Evolutionary conservation across 179 eudicot genomes (phyloP).

Genomic region (Corrigiola litoralis): DNA sequence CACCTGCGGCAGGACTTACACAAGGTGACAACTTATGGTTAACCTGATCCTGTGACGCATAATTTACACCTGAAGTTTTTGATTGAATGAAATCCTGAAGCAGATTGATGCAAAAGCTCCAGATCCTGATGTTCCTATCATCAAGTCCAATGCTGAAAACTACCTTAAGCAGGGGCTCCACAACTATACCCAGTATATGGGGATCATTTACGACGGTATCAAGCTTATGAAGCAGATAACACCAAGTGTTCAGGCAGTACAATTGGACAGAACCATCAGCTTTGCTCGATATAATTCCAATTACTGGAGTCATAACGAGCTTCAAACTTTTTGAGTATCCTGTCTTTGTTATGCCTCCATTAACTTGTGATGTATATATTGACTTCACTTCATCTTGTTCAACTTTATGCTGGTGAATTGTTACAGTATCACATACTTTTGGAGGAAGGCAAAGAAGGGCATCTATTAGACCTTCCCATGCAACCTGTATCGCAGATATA

Average conservation of each 20-base stretch:
- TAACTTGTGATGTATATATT: slow-evolving; percentile 18
- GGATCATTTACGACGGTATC: slow-evolving; percentile 49
- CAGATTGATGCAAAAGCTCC: slow-evolving; percentile 56
- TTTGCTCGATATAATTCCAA: slow-evolving; percentile 63
- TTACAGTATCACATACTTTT: slow-evolving; percentile 20
- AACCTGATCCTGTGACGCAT: slow-evolving; percentile 24
- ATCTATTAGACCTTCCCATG: slow-evolving; percentile 95
- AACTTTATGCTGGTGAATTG: slow-evolving; percentile 2
- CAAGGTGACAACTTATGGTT: slow-evolving; percentile 12
- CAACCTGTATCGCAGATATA: slow-evolving; percentile 43
- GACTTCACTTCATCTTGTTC: slow-evolving; percentile 19
- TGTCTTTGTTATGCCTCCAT: slow-evolving; percentile 21
- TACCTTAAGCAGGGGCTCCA: slow-evolving; percentile 64
- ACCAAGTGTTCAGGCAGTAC: slow-evolving; percentile 81
- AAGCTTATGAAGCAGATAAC: slow-evolving; percentile 77
- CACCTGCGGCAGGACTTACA: slow-evolving; percentile 19
- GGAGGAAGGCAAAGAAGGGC: slow-evolving; percentile 47
- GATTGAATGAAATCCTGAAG: slow-evolving; percentile 45
- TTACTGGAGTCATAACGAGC: slow-evolving; percentile 85
- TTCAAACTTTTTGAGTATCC: slow-evolving; percentile 46
- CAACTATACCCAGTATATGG: slow-evolving; percentile 37
- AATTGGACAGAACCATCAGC: slow-evolving; percentile 58
- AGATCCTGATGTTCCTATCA: slow-evolving; percentile 42
- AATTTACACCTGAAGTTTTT: slow-evolving; percentile 24
- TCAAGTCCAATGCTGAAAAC: slow-evolving; percentile 47